Evolutionary conservation across 208 protist species (phyloP).

Genomic region (Trypanosoma brucei): DNA sequence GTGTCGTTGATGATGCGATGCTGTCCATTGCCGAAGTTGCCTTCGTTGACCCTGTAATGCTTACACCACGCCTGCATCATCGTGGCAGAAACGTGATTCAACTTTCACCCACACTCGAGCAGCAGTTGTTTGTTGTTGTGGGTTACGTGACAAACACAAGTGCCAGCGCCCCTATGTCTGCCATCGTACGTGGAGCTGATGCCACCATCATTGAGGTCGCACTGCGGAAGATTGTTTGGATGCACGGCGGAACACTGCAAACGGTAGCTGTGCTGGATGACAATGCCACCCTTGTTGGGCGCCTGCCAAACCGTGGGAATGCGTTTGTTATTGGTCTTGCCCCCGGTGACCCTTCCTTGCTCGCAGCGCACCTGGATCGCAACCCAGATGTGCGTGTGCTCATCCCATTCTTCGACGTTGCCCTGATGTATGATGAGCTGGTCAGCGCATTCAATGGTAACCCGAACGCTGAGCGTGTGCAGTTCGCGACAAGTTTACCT

Average conservation of each 20-base stretch:
- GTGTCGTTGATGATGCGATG: neutral
- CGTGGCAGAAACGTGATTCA: neutral
- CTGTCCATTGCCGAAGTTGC: neutral
- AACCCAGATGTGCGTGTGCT: constrained; percentile 19
- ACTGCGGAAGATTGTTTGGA: neutral
- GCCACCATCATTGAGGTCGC: neutral
- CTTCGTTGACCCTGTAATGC: neutral
- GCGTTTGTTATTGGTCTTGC: constrained; percentile 22
- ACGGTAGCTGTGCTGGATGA: constrained; percentile 1
- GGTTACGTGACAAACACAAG: neutral
- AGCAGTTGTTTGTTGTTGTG: constrained; percentile 1
- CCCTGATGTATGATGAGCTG: constrained; percentile 27
- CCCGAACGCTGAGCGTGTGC: constrained; percentile 16
- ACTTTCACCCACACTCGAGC: neutral
- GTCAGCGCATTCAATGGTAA: constrained; percentile 15
- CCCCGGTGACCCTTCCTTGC: constrained; percentile 7
- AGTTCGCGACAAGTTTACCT: constrained; percentile 44
- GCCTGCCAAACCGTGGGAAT: neutral
- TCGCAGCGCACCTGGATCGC: constrained; percentile 18
- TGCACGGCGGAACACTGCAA: constrained; percentile 7
- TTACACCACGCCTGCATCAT: neutral
- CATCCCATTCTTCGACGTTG: constrained; percentile 32
- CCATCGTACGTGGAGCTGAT: neutral
- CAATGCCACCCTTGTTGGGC: neutral
- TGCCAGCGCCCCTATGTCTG: neutral